Evolutionary conservation across 2,329 filamentous ascomycete species (phyloP).

Genomic region (Talaromyces funiculosus): DNA sequence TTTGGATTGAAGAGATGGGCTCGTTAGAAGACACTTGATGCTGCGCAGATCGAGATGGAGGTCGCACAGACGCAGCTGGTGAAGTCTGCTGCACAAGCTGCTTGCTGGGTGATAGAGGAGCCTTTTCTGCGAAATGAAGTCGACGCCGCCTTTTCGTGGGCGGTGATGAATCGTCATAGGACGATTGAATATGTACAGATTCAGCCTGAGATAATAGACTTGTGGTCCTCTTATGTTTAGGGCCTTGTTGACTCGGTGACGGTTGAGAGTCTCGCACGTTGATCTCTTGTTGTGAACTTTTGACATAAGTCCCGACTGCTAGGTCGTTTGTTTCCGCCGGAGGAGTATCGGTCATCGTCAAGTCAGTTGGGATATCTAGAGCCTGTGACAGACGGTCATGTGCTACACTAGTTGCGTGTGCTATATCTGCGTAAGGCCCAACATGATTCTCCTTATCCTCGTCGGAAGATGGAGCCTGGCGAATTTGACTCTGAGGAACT

Average conservation of each 20-base stretch:
- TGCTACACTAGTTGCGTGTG: constrained; percentile 28
- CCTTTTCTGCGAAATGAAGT: neutral
- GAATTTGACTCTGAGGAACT: constrained; percentile 24
- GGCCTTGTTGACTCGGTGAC: constrained; percentile 20
- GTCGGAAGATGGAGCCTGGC: constrained; percentile 29
- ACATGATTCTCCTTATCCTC: constrained; percentile 46
- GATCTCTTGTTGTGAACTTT: constrained; percentile 27
- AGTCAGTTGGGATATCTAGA: constrained; percentile 25
- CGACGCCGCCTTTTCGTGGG: constrained; percentile 10
- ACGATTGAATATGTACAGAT: constrained; percentile 9
- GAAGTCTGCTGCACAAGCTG: neutral
- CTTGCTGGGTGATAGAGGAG: constrained; percentile 10
- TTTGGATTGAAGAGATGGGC: neutral
- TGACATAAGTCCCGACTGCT: neutral
- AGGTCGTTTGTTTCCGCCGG: constrained; percentile 5
- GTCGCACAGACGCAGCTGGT: constrained; percentile 17
- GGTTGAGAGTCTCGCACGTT: constrained; percentile 36
- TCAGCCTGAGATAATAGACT: constrained; percentile 5
- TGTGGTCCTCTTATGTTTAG: constrained; percentile 7
- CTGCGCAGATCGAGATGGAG: constrained; percentile 21
- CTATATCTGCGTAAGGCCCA: constrained; percentile 22
- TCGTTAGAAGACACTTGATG: neutral
- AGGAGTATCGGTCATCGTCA: constrained; percentile 13
- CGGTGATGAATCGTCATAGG: constrained; percentile 4
- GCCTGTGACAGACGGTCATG: constrained; percentile 36